Base-by-base conservation (phyloP, 441 rosid genomes). In the Populus tomentosa region DNA sequence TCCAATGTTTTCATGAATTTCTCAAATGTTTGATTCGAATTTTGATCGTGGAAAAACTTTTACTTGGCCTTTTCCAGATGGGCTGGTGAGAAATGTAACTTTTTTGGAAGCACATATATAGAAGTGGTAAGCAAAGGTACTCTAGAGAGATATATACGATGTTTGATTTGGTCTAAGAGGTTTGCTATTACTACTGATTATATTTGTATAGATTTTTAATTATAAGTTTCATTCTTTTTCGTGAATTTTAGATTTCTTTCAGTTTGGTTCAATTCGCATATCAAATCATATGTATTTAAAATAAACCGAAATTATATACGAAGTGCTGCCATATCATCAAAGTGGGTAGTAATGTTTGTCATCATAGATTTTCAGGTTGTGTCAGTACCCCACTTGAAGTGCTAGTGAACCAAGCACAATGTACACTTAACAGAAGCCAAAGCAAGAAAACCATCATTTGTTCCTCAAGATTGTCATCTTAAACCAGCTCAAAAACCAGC, bases 291-390 rank as follows among this genome's bases (percentile, higher is more conserved):
- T 0, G 7, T 18, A 18, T 20, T 20, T 0, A 6, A 56, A 7
- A 6, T 38, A 56, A 6, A 56, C 21, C 23, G 3, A 56, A 18
- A 20, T 56, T 20, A 56, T 56, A 20, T 20, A 56, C 62, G 20
- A n/a, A 33, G 36, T 33, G 36, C 36, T 20, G 9, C 7, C 23
- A 56, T 20, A 7, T 18, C 20, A 8, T 56, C 20, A 2, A 56
- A 56, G 36, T 33, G 36, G 7, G 36, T 6, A 33, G 36, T 33
- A 6, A 33, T 33, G 36, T 33, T 33, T 33, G 33, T 32, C 33
- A 56, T 56, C 21, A 56, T 28, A 66, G 35, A 30, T 38, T 30
- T 33, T 70, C 79, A 67, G 77, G 77, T 32, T 26, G 46, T 63
- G n/a, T 38, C 9, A 33, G 36, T 33, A 23, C n/a, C 18, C 20